These are phyloP conservation scores for Neurospora sp. DNA, from an alignment of 495 filamentous ascomycete genomes.

Conservation along the genomic window DNA sequence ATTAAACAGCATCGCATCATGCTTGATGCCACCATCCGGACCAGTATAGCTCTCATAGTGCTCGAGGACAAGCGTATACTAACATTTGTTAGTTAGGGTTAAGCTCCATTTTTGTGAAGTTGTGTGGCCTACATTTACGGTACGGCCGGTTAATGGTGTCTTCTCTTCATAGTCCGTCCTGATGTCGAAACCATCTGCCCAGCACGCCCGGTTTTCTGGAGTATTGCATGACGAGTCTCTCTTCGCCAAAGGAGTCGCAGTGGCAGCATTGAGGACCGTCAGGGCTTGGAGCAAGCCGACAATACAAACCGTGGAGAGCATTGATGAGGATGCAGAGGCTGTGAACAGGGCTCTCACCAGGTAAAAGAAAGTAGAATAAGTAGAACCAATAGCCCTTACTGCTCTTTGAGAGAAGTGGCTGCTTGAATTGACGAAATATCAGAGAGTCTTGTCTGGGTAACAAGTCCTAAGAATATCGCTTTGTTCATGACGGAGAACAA, in stretches of 20 bases:
- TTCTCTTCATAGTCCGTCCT: background rate
- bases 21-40: background rate
- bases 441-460: background rate
- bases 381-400: background rate
- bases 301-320: background rate
- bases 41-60: background rate
- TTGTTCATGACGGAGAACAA: background rate
- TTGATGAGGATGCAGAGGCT: background rate
- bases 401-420: background rate
- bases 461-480: background rate
- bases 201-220: background rate
- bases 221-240: background rate
- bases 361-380: background rate
- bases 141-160: background rate
- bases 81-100: background rate
- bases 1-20: constrained; percentile 3
- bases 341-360: background rate
- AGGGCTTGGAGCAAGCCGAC: background rate
- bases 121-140: background rate
- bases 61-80: background rate
- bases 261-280: background rate
- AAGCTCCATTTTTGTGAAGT: background rate
- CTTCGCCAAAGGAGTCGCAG: background rate
- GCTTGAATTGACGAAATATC: background rate
- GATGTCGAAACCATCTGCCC: background rate